Conservation (phyloP, 1,284 basidiomycete genomes). For the Moesziomyces globuligerus region DNA sequence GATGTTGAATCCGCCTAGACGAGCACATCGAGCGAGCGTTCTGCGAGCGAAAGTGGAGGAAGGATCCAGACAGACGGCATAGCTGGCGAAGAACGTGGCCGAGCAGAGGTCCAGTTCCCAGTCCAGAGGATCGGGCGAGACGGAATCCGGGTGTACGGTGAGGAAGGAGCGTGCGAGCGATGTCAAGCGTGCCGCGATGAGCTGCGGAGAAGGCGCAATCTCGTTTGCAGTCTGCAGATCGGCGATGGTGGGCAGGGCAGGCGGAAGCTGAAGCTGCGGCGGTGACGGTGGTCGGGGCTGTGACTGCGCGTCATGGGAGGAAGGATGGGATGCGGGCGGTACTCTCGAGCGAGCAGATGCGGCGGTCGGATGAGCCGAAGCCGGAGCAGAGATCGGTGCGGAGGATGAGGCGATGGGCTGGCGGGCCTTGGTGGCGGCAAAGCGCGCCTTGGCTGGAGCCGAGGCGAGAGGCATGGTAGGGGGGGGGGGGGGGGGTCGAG, state of each 20-base stretch:
- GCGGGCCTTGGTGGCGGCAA: conserved; percentile 25
- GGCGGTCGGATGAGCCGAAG: conserved; percentile 20
- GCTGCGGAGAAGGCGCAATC: conserved; percentile 18
- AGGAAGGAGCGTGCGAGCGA: conserved; percentile 40
- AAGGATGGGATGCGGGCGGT: conserved; percentile 1
- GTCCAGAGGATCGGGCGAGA: conserved; percentile 12
- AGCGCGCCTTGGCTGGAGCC: conserved; percentile 27
- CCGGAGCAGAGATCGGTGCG: conserved; percentile 1
- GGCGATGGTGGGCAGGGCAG: conserved; percentile 29
- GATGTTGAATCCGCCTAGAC: conserved; percentile 53
- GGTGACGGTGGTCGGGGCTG: conserved; percentile 3
- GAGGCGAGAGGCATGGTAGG: conserved; percentile 44
- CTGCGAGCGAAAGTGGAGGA: conserved; percentile 46
- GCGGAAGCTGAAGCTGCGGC: conserved; percentile 22
- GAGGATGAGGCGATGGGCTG: conserved; percentile 28
- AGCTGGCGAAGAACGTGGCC: conserved; percentile 57
- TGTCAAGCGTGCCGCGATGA: conserved; percentile 31
- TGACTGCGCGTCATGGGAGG: background rate
- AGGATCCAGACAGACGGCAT: conserved; percentile 51
- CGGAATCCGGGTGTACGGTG: conserved; percentile 7
- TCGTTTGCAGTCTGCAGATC: conserved; percentile 14
- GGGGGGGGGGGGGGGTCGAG: too few relatives aligned
- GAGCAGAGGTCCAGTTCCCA: conserved; percentile 50
- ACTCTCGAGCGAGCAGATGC: conserved; percentile 10
- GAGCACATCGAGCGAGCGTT: conserved; percentile 50